Evolutionary conservation across 345 rosid species (phyloP), one percentile per base, ranked within the genome.

Genomic region (Capsella bursapastoris): DNA sequence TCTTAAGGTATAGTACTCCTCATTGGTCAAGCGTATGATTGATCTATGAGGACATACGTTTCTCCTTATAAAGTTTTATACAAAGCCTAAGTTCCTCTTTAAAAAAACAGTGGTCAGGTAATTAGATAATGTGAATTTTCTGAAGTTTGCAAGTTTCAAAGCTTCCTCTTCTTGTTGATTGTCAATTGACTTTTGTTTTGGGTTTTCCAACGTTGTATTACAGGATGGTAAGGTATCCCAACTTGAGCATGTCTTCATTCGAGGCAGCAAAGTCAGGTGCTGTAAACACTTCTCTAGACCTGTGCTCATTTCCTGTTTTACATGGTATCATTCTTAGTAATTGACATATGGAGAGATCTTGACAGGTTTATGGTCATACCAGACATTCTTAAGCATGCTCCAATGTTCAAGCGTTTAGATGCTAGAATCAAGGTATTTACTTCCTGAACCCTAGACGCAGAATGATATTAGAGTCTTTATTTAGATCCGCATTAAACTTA

Each of bases 261-360:
- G 99, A 48, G 98, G 99, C 44, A 92, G 98, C 81, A 96, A 96
- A 92, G 99, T 96, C 86, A 90, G 99, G 98, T 95, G 78, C 45
- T 31, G 7, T 58, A 50, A 50, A 6, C 45, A 44, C 73, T 64
- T 41, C 58, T 57, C 48, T 32, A 50, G 6, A 8, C 55, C 41
- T 57, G 56, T 58, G 14, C 68, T 14, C 27, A 18, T 66, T 49
- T 68, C 16, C 7, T 68, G 0, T 38, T 16, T 40, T 52, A 59
- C 31, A 18, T 67, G 5, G 25, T 13, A 60, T 49, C 66, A 8
- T 57, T 64, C 66, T 37, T 1, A 22, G 62, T 62, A n/a, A 27
- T 34, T 58, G 41, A 64, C 70, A 5, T 50, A 0, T 43, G 48
- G 58, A 44, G 58, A 63, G 43, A 50, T 77, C 56, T 74, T 27